Evolutionary conservation across 768 basidiomycete species (phyloP).

Genomic region (Rhizopogon vesiculosus): DNA sequence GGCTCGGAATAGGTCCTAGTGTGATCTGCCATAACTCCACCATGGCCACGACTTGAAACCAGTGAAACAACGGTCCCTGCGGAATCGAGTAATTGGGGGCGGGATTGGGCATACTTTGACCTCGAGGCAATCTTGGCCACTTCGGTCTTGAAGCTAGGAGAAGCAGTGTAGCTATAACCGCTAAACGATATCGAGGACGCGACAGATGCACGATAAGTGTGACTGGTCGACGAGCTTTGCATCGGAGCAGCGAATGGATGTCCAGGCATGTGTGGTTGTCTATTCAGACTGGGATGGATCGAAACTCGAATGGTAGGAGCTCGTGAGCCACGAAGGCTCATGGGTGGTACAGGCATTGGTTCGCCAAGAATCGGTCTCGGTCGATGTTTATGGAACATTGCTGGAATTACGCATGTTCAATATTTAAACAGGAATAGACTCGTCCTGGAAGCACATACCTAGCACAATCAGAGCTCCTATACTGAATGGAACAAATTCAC

Average conservation of each 20-base stretch:
- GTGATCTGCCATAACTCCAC: not conserved
- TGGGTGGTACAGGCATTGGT: not conserved
- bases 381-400: slow-evolving; percentile 5
- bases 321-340: not conserved
- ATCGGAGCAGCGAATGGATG: not conserved
- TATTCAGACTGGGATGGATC: not conserved
- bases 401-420: not conserved
- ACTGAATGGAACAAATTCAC: slow-evolving; percentile 37
- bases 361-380: not conserved
- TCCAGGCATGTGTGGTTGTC: not conserved
- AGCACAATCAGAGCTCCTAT: slow-evolving; percentile 38
- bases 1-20: not conserved
- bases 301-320: not conserved
- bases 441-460: slow-evolving; percentile 22
- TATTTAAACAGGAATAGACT: not conserved
- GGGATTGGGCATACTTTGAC: not conserved
- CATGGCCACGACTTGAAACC: not conserved
- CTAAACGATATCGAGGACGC: not conserved
- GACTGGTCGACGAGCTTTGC: not conserved
- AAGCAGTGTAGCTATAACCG: slow-evolving; percentile 1
- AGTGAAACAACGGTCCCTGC: not conserved
- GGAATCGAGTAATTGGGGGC: not conserved
- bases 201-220: not conserved
- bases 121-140: slow-evolving; percentile 1
- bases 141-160: not conserved